Conservation (phyloP, 768 basidiomycete species). For the Lactifluus volemus region DNA sequence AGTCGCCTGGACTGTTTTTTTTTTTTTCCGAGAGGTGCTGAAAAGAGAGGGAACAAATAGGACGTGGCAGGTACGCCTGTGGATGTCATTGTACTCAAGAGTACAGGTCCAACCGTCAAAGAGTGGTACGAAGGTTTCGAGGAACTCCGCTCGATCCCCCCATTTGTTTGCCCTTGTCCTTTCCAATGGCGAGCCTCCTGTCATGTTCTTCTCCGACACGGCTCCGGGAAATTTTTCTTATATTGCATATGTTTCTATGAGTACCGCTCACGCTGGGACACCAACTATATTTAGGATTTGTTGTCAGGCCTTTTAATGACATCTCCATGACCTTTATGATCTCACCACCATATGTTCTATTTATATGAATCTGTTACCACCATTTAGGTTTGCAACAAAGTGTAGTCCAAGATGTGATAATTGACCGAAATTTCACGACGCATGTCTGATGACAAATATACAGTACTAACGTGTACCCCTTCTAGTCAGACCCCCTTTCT, state of each 20-base stretch:
- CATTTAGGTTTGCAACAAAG: too few species aligned
- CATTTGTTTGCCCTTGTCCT: slow-evolving; percentile 13
- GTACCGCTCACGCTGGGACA: neutral
- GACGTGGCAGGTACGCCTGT: slow-evolving; percentile 1
- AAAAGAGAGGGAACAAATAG: neutral
- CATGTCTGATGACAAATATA: too few species aligned
- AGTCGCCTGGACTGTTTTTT: too few species aligned
- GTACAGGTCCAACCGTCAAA: neutral
- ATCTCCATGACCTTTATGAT: neutral
- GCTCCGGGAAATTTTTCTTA: too few species aligned
- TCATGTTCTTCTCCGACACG: slow-evolving; percentile 14
- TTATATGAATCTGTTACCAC: too few species aligned
- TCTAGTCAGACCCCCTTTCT: too few species aligned
- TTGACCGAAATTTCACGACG: too few species aligned
- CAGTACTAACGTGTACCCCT: too few species aligned
- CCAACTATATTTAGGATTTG: neutral
- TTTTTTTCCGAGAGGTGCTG: too few species aligned
- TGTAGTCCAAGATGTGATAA: too few species aligned
- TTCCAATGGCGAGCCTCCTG: slow-evolving; percentile 2
- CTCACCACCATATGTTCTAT: neutral
- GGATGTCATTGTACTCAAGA: slow-evolving; percentile 8
- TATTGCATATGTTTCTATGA: too few species aligned
- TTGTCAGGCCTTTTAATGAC: slow-evolving; percentile 15
- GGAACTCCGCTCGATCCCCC: slow-evolving; percentile 16
- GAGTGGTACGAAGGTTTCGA: slow-evolving; percentile 19